phyloP scores from a whole-genome alignment of 768 basidiomycete genomes.

The Lepiota brunneoincarnata region DNA sequence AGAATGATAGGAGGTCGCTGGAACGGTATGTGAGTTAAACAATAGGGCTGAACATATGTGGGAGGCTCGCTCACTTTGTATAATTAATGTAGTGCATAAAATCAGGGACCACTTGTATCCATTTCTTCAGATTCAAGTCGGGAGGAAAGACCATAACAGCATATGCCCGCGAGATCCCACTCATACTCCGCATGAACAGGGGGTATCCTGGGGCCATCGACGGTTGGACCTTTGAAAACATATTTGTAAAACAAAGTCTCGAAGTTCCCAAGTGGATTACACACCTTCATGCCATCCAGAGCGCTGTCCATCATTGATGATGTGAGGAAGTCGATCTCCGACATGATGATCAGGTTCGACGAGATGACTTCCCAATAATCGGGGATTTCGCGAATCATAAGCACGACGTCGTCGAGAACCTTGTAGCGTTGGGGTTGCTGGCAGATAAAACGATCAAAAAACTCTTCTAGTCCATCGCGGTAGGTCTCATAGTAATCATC shows the following conservation, averaged over 20 bases:
- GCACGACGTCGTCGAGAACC: no score
- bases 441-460: not conserved
- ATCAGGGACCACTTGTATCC: constrained; percentile 9
- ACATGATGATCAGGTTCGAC: not conserved
- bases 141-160: not conserved
- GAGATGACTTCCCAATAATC: not conserved
- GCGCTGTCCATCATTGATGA: not conserved
- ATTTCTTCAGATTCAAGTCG: not conserved
- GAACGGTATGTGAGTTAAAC: not conserved
- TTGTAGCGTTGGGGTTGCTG: not conserved
- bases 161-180: not conserved
- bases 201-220: not conserved
- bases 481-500: not conserved
- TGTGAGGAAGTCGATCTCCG: not conserved
- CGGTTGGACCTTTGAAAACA: not conserved
- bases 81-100: constrained; percentile 1
- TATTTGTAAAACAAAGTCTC: no score
- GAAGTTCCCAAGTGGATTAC: not conserved
- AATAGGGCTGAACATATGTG: no score
- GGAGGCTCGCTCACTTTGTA: not conserved
- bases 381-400: no score
- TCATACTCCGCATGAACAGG: not conserved
- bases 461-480: not conserved
- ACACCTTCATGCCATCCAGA: not conserved
- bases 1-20: constrained; percentile 38